Base-by-base conservation (phyloP, 305 asterid species). In the Rubia balearica region DNA sequence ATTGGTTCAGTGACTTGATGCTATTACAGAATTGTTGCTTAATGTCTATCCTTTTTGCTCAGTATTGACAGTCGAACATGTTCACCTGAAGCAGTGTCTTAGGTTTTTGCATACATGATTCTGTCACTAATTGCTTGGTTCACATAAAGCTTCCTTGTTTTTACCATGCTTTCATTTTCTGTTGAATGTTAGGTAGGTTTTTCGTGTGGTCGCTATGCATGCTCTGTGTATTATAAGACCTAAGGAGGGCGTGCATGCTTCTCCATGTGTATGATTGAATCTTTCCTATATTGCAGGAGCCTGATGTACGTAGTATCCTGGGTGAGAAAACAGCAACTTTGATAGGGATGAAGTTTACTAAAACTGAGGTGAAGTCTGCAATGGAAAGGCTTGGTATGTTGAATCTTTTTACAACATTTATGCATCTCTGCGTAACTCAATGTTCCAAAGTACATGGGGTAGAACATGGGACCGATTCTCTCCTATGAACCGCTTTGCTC, bases 381-480 rank as follows among this genome's bases (percentile, higher is more conserved):
- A 76, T 93, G 80, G 82, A 81, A 75, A 91, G 81, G 83, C 92
- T 86, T 85, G 98, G 98, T 93, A 80, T 16, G 96, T 85, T 71
- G 76, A 70, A 60, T 17, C 48, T 59, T 71, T 45, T 1, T 41
- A 19, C 24, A 12, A 33, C 46, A 7, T 36, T 55, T 55, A 36
- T 68, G 49, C n/a, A 4, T 56, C 8, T 69, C 65, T 56, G 14
- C 61, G 46, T 71, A 27, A 30, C 19, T 61, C 27, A 17, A 33
- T 45, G 57, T 62, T 48, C 51, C 11, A 61, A 9, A 12, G 41
- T 17, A 22, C 27, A 8, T 17, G 3, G 45, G 33, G 33, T 30
- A 30, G 33, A 30, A 30, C 33, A 30, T 30, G 33, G 16, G 16
- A 33, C 16, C 13, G 40, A 36, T 51, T 72, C 41, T 43, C 70